A percentile compares a stretch with the other conserved stretches of the same genome.
phyloP scores from a whole-genome alignment of 768 basidiomycete species.

The Russula virescens region DNA sequence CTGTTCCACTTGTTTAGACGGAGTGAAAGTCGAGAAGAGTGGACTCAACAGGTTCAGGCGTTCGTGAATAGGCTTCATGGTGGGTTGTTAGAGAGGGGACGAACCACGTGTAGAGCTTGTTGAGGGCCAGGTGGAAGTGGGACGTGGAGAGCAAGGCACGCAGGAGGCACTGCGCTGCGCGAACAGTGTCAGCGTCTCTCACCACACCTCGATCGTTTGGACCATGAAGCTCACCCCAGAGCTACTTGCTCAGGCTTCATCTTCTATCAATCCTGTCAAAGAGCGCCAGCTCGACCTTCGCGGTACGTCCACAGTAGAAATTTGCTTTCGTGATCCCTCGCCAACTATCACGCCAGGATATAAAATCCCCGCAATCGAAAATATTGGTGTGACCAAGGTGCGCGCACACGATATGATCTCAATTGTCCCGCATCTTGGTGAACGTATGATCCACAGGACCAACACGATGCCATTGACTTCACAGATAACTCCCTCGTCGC shows the following conservation, averaged over 20 bases:
- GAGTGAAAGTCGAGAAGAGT: background rate
- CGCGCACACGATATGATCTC: slow-evolving; percentile 28
- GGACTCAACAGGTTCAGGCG: slow-evolving; percentile 58
- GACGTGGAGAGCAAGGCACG: background rate
- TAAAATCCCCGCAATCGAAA: slow-evolving; percentile 95
- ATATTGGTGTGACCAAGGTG: slow-evolving; percentile 88
- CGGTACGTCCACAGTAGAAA: slow-evolving; percentile 44
- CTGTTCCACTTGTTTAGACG: slow-evolving; percentile 34
- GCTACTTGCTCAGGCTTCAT: slow-evolving; percentile 76
- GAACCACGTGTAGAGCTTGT: slow-evolving; percentile 4
- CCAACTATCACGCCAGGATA: slow-evolving; percentile 43
- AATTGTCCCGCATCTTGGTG: slow-evolving; percentile 15
- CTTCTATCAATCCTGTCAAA: slow-evolving; percentile 75
- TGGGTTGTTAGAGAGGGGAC: slow-evolving; percentile 29
- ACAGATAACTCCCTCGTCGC: slow-evolving; percentile 84
- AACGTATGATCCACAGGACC: slow-evolving; percentile 50
- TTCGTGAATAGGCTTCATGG: slow-evolving; percentile 67
- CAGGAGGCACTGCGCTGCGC: too few species aligned
- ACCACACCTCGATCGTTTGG: too few species aligned
- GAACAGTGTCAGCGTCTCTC: too few species aligned
- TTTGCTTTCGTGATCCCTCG: slow-evolving; percentile 7
- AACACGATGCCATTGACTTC: slow-evolving; percentile 90
- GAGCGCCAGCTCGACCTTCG: slow-evolving; percentile 89
- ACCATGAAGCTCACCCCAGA: slow-evolving; percentile 90
- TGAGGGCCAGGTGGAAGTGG: background rate